A percentile compares a stretch with the other conserved stretches of the same genome.
Conservation (phyloP, 176 grass and related monocot genomes). For the Eremochloa ophiuroides region DNA sequence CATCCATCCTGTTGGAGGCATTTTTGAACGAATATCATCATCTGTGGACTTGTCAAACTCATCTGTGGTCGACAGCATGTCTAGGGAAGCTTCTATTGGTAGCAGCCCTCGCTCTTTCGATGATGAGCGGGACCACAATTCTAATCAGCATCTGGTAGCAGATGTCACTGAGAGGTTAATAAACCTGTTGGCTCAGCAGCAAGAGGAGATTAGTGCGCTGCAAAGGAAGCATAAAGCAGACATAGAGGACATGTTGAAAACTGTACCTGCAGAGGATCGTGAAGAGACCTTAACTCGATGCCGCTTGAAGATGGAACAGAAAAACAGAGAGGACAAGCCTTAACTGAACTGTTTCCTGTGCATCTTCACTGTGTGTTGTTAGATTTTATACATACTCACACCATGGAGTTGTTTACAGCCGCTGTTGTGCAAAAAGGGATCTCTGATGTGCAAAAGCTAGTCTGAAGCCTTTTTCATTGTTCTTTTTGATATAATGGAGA, state of each 20-base stretch:
- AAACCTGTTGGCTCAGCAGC: slow-evolving; percentile 35
- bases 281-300: slow-evolving; percentile 44
- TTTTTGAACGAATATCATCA: neutral
- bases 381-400: neutral
- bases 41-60: neutral
- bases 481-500: slow-evolving; percentile 26
- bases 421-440: slow-evolving; percentile 21
- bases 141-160: neutral
- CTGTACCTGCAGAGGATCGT: slow-evolving; percentile 27
- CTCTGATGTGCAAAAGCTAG: slow-evolving; percentile 15
- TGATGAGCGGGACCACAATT: neutral
- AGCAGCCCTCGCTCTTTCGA: neutral
- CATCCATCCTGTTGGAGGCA: neutral
- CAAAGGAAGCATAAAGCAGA: slow-evolving; percentile 40
- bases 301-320: slow-evolving; percentile 37
- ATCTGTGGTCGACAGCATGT: neutral
- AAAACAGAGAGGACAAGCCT: neutral
- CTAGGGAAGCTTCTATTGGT: neutral
- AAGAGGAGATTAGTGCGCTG: slow-evolving; percentile 37
- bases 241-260: slow-evolving; percentile 34
- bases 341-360: slow-evolving; percentile 11
- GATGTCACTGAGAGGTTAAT: slow-evolving; percentile 25
- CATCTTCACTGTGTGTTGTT: neutral
- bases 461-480: neutral
- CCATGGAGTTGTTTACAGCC: slow-evolving; percentile 19